These are phyloP conservation scores for Mycena pura DNA, from an alignment of 768 basidiomycete species.

Conservation along the genomic window DNA sequence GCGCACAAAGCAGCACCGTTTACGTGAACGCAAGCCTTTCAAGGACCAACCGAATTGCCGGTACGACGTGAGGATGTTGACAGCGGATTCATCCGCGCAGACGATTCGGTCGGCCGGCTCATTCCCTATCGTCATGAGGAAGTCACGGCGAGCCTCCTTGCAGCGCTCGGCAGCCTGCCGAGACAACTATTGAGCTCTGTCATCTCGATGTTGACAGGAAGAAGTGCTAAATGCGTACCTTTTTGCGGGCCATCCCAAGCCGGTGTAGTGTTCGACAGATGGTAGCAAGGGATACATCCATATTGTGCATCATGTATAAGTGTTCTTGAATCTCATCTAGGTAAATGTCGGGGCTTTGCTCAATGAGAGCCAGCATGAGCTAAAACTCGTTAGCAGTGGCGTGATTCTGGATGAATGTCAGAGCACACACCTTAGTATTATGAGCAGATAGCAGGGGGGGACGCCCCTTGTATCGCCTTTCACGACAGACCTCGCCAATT, in stretches of 20 bases:
- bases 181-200: neutral
- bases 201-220: too few relatives aligned
- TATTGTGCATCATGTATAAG: neutral
- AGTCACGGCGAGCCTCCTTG: neutral
- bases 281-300: neutral
- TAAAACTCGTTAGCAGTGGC: too few relatives aligned
- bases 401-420: neutral
- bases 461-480: neutral
- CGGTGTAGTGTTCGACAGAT: neutral
- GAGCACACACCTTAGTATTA: neutral
- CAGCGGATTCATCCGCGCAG: slow-evolving; percentile 18
- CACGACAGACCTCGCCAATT: slow-evolving; percentile 16
- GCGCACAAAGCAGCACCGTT: slow-evolving; percentile 5
- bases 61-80: slow-evolving; percentile 16
- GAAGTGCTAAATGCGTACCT: too few relatives aligned
- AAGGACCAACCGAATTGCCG: slow-evolving; percentile 13
- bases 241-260: neutral
- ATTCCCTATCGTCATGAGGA: slow-evolving; percentile 7
- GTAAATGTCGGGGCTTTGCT: slow-evolving; percentile 22
- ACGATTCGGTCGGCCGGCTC: slow-evolving; percentile 19
- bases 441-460: neutral
- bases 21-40: slow-evolving; percentile 1
- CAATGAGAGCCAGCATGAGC: slow-evolving; percentile 26
- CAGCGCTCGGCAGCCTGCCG: neutral
- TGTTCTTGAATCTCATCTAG: slow-evolving; percentile 2